A percentile compares a stretch with the other conserved stretches of the same genome.
These are phyloP conservation scores for Xylariales sp. DNA, from an alignment of 2,329 filamentous ascomycete species.

Conservation along the genomic window DNA sequence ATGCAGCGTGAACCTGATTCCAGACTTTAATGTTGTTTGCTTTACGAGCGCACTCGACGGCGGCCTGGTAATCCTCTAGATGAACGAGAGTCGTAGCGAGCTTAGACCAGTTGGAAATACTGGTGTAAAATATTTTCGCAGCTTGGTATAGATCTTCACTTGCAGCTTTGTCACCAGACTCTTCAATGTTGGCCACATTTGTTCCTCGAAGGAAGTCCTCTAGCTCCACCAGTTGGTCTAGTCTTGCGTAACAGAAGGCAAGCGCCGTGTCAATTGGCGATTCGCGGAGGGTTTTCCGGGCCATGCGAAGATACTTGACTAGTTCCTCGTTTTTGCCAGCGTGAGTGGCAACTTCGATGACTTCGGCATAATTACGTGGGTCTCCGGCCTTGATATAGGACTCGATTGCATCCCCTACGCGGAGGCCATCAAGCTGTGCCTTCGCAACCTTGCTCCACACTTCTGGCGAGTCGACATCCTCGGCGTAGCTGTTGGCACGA, in stretches of 20 bases:
- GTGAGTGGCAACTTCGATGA: constrained; percentile 94
- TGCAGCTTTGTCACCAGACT: constrained; percentile 98
- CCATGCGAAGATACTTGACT: constrained; percentile 96
- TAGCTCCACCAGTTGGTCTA: constrained; percentile 90
- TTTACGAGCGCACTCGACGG: constrained; percentile 97
- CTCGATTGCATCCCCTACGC: constrained; percentile 90
- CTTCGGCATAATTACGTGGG: constrained; percentile 91
- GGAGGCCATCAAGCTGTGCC: constrained; percentile 94
- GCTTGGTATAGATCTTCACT: constrained; percentile 94
- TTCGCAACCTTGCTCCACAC: constrained; percentile 99
- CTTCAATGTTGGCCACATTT: constrained; percentile 95
- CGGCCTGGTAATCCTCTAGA: constrained; percentile 94
- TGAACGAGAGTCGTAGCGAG: constrained; percentile 98
- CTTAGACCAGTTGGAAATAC: constrained; percentile 99
- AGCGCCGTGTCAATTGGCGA: constrained; percentile 92
- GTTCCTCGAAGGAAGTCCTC: constrained; percentile 95
- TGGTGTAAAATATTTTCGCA: constrained; percentile 98
- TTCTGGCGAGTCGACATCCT: constrained; percentile 91
- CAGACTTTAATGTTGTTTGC: constrained; percentile 99
- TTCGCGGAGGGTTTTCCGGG: constrained; percentile 95
- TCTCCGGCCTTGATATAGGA: constrained; percentile 97
- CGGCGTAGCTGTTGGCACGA: constrained; percentile 93
- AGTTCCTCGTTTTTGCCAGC: constrained; percentile 98
- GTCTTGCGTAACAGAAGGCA: constrained; percentile 91
- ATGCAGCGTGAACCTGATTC: constrained; percentile 98